Evolutionary conservation across 306 rosid species (phyloP).

Genomic region (Rosa multiflora): DNA sequence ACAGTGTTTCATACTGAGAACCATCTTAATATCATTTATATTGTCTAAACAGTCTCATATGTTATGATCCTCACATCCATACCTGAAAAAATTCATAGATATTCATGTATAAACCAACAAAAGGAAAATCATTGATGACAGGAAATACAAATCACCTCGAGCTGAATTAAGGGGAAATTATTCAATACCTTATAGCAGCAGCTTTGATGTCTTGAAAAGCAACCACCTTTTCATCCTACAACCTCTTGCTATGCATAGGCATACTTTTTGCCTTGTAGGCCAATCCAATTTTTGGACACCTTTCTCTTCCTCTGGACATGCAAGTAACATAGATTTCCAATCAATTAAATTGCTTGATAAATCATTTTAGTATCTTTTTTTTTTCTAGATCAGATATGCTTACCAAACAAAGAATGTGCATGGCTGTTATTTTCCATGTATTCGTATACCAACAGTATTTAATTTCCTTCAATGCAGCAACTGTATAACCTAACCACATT

Average conservation of each 20-base stretch:
- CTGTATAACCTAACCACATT: conserved; percentile 63
- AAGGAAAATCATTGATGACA: conserved; percentile 20
- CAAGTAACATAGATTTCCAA: neutral
- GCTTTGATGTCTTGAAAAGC: conserved; percentile 61
- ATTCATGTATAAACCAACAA: neutral
- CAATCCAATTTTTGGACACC: conserved; percentile 40
- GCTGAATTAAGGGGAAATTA: conserved; percentile 42
- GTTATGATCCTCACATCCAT: neutral
- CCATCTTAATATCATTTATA: neutral
- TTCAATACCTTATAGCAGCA: too few species aligned
- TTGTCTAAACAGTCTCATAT: neutral
- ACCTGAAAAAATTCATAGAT: neutral
- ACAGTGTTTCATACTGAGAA: conserved; percentile 17
- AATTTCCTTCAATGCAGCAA: conserved; percentile 51
- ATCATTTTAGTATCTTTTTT: neutral
- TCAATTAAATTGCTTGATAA: neutral
- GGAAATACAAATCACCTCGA: conserved; percentile 44
- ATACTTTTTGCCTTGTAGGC: conserved; percentile 56
- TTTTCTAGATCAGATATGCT: conserved; percentile 14
- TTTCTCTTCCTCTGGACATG: conserved; percentile 14
- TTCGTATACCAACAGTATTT: conserved; percentile 57
- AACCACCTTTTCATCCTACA: conserved; percentile 1
- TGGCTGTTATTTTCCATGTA: conserved; percentile 60
- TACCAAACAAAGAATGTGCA: conserved; percentile 54
- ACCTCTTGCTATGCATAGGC: conserved; percentile 61